Base-by-base conservation (phyloP, 2,329 filamentous ascomycete species). In the Phialophora tarda region DNA sequence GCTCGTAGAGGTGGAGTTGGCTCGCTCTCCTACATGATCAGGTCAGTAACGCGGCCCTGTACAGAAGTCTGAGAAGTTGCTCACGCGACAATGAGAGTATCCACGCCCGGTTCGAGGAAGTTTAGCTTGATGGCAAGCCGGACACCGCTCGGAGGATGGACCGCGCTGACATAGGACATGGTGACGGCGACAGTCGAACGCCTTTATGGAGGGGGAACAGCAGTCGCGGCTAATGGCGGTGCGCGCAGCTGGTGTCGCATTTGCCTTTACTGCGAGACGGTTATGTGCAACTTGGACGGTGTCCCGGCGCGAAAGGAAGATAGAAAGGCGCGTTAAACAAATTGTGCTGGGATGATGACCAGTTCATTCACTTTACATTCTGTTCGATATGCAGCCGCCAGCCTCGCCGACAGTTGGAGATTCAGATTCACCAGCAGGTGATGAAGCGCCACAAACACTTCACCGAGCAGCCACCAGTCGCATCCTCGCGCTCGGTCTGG, bases 81-180 rank as follows among this genome's bases (percentile, higher is more conserved):
- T 80, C 85, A 97, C 93, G 93, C 92, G 74, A 97, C 84, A 61
- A 97, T 88, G 69, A 99, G 83, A 73, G 91, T 93, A 74, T 96
- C 91, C 68, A 93, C 87, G 59, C 91, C 87, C 4, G 87, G 81
- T 51, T 86, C 85, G 59, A 96, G 82, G 73, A 98, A 89, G 73
- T 88, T 88, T 67, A 94, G 85, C 75, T 90, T 91, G 71, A 98
- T 78, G 14, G 93, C 94, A 85, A 97, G 91, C 63, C 93, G 89
- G 70, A 97, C 89, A 81, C 92, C 96, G 77, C 92, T 97, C 26
- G 95, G 91, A 73, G 89, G 86, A 78, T 99, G 95, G 64, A 99
- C 95, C 47, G 95, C 93, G 68, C 92, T 93, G 74, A 99, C 83
- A 78, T 98, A 99, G 60, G 95, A 91, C 95, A 99, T 99, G 66